phyloP scores from a whole-genome alignment of 257 asterid species.

The Anisodus acutangulus region DNA sequence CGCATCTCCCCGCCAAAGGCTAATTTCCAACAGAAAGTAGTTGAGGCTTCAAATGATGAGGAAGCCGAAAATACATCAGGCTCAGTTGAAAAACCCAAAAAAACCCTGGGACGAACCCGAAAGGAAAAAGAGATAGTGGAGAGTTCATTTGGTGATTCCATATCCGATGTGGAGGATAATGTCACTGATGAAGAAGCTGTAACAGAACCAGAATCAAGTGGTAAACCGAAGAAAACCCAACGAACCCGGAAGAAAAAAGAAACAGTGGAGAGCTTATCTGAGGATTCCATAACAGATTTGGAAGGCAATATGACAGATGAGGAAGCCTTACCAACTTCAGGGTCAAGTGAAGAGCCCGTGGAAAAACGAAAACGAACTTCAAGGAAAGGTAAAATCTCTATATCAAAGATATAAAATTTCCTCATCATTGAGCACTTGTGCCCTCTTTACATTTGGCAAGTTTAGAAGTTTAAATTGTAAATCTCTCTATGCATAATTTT shows the following conservation, averaged over 20 bases:
- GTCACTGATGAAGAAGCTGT: constrained; percentile 48
- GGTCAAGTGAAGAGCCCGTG: constrained; percentile 41
- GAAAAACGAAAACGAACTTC: constrained; percentile 51
- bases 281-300: constrained; percentile 38
- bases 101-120: constrained; percentile 49
- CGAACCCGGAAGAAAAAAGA: constrained; percentile 61
- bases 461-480: constrained; percentile 26
- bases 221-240: constrained; percentile 46
- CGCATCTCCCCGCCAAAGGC: too few species aligned
- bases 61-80: constrained; percentile 44
- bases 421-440: constrained; percentile 7
- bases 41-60: constrained; percentile 36
- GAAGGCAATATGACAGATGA: constrained; percentile 46
- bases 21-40: too few species aligned
- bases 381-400: constrained; percentile 47
- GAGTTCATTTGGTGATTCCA: constrained; percentile 45
- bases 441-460: constrained; percentile 18
- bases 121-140: constrained; percentile 54
- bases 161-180: constrained; percentile 32
- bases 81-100: constrained; percentile 47
- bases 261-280: constrained; percentile 40
- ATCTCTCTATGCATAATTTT: constrained; percentile 2
- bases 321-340: constrained; percentile 45
- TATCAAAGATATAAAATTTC: constrained; percentile 16
- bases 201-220: constrained; percentile 46